phyloP scores from a whole-genome alignment of 768 basidiomycete species.

The Trametes maxima region DNA sequence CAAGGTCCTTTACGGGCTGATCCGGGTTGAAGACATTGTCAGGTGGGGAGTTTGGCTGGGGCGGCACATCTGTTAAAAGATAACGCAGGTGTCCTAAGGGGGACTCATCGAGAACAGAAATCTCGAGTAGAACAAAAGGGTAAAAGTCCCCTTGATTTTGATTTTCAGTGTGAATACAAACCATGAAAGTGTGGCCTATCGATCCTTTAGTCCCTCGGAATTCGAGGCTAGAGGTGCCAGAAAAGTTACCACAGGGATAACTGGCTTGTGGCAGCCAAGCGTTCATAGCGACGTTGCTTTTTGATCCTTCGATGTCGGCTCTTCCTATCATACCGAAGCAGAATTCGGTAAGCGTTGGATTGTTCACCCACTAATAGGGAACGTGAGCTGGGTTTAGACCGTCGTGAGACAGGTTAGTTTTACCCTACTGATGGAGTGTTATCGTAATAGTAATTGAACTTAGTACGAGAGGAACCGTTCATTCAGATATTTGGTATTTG shows the following conservation, averaged over 20 bases:
- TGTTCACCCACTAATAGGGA: constrained; percentile 83
- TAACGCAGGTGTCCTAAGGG: constrained; percentile 82
- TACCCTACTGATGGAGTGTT: constrained; percentile 81
- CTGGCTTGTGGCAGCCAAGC: constrained; percentile 83
- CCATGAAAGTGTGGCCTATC: constrained; percentile 84
- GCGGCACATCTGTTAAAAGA: constrained; percentile 80
- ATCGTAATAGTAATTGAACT: constrained; percentile 77
- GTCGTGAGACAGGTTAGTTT: constrained; percentile 86
- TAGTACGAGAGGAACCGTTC: constrained; percentile 84
- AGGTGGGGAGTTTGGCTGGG: constrained; percentile 84
- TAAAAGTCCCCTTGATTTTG: constrained; percentile 81
- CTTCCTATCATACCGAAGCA: constrained; percentile 82
- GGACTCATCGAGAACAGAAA: constrained; percentile 81
- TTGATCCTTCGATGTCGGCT: constrained; percentile 83
- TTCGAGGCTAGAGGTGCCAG: constrained; percentile 82
- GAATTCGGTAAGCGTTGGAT: constrained; percentile 81
- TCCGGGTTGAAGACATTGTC: constrained; percentile 76
- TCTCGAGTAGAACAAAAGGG: constrained; percentile 80
- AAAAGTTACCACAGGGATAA: constrained; percentile 81
- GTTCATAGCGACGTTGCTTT: constrained; percentile 84
- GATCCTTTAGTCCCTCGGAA: constrained; percentile 78
- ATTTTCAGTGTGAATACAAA: constrained; percentile 82
- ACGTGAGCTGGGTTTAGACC: constrained; percentile 83
- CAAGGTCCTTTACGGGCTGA: constrained; percentile 68
- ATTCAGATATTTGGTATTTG: constrained; percentile 85